phyloP scores from a whole-genome alignment of 495 filamentous ascomycete genomes.

The Clavariopsis aquatica region DNA sequence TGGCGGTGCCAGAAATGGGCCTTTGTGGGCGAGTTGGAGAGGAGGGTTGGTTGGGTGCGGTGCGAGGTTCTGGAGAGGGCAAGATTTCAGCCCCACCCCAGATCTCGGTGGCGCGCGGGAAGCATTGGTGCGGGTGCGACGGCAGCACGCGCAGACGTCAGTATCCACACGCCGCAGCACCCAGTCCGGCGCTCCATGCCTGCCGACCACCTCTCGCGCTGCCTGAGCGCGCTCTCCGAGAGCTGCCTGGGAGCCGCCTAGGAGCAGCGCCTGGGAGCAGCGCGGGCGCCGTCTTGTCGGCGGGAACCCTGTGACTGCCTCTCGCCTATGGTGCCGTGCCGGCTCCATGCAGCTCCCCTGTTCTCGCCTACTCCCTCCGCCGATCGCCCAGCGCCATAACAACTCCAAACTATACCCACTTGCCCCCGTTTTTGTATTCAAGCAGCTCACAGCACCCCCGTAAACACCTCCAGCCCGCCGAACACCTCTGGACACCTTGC shows the following conservation, averaged over 20 bases:
- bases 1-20: neutral
- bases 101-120: slow-evolving; percentile 9
- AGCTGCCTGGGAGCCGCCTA: neutral
- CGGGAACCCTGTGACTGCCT: too few relatives aligned
- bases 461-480: neutral
- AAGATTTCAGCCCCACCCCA: slow-evolving; percentile 16
- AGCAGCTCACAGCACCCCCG: neutral
- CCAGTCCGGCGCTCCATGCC: neutral
- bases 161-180: neutral
- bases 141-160: neutral
- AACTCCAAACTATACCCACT: slow-evolving; percentile 8
- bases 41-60: slow-evolving; percentile 29
- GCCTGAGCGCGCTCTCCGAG: too few relatives aligned
- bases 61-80: slow-evolving; percentile 1
- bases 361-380: slow-evolving; percentile 26
- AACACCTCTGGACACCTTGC: slow-evolving; percentile 2
- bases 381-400: slow-evolving; percentile 5
- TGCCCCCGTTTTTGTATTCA: neutral
- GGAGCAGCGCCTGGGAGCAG: too few relatives aligned
- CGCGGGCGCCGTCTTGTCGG: neutral
- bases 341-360: slow-evolving; percentile 24
- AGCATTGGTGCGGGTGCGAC: neutral
- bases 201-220: too few relatives aligned
- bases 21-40: neutral
- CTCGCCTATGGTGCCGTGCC: slow-evolving; percentile 7